Evolutionary conservation across 2,329 filamentous ascomycete species (phyloP).

Genomic region (Cladosporium sp.): DNA sequence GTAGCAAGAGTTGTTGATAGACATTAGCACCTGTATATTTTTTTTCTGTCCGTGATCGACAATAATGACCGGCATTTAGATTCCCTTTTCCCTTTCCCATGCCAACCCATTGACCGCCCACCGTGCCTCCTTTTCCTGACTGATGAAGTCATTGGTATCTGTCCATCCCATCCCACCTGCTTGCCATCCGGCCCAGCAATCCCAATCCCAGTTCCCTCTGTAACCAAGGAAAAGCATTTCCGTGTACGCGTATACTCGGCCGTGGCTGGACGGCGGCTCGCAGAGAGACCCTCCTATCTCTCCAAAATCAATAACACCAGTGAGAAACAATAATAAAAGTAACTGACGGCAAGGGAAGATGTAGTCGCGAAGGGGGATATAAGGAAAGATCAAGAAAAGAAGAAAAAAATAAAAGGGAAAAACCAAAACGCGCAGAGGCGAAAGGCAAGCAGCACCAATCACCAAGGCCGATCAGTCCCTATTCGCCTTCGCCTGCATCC

Average conservation of each 20-base stretch:
- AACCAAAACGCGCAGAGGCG: neutral
- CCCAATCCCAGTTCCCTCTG: neutral
- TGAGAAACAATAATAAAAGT: no score
- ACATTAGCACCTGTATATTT: conserved; percentile 5
- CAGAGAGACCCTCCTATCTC: no score
- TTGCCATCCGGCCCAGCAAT: neutral
- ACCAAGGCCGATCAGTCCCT: neutral
- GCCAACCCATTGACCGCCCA: neutral
- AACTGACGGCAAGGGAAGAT: neutral
- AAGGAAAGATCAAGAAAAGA: neutral
- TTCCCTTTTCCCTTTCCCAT: neutral
- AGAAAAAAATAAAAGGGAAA: neutral
- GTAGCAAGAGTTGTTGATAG: neutral
- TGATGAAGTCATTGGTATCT: neutral
- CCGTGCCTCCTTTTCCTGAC: neutral
- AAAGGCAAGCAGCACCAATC: neutral
- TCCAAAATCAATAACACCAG: no score
- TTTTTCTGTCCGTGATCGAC: neutral
- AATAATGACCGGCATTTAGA: neutral
- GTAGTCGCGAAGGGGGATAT: neutral
- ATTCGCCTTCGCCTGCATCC: conserved; percentile 57
- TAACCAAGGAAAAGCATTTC: no score
- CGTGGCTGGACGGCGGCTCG: neutral
- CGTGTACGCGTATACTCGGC: neutral
- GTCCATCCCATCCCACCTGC: neutral